Base-by-base conservation (phyloP, 495 filamentous ascomycete species). In the Penicillium canescens region DNA sequence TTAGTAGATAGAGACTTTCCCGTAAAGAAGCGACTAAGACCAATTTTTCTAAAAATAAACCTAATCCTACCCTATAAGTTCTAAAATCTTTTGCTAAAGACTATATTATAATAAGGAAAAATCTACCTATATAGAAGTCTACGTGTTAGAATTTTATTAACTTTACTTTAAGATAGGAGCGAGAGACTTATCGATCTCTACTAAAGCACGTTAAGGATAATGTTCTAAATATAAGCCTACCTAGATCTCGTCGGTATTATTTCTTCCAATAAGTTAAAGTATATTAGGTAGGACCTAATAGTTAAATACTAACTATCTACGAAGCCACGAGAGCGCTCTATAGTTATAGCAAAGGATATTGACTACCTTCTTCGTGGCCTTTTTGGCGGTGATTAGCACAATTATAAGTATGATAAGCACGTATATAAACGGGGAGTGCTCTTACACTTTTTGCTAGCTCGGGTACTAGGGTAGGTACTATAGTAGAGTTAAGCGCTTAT, bases 401-500 rank as follows among this genome's bases (percentile, higher is more conserved):
- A 68, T 39, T 68, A 62, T 47, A 50, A 36, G 36, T 46, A 68
- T 51, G 26, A 68, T 36, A 44, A 44, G 56, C 41, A 48, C 16
- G 48, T 28, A 35, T 68, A 0, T 42, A 68, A 44, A 54, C 54
- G n/a, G 50, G 35, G 9, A 62, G 56, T 52, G 35, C 53, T 38
- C 57, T 68, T 4, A 40, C 42, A 33, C 20, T 68, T 4, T 68
- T 68, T 52, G 33, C 52, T 18, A 26, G 50, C 13, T 68, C 46
- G 6, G 57, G 45, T 36, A 7, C 42, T 18, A 56, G 56, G 49
- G 59, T 48, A 21, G 61, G 61, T 21, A 57, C 61, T 46, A 49
- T 63, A 4, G 36, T 68, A 8, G 52, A 65, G 40, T 65, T 50
- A 21, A 68, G 59, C 49, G 14, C 49, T 33, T 68, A 68, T 50